Percentiles rank a stretch among this genome's conserved stretches.
These are phyloP conservation scores for Phaseolus coccineus DNA, from an alignment of 331 rosid species.

Conservation along the genomic window DNA sequence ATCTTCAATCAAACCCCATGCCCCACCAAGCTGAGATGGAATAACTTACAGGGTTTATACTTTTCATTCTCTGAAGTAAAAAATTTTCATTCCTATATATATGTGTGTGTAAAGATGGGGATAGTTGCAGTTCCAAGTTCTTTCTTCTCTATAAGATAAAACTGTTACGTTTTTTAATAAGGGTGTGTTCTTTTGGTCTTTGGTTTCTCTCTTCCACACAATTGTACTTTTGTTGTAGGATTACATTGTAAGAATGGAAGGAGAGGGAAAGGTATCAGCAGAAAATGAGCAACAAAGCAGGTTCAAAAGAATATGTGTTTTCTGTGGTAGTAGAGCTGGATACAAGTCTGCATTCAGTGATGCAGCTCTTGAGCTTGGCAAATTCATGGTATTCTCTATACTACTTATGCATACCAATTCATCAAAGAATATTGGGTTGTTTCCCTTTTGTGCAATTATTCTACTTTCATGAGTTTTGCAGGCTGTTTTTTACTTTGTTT, in stretches of 20 bases:
- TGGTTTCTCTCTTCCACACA: neutral
- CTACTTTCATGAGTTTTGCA: neutral
- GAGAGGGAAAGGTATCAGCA: conserved; percentile 42
- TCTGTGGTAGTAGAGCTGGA: conserved; percentile 74
- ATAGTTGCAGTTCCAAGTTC: conserved; percentile 1
- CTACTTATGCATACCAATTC: neutral
- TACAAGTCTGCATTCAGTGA: conserved; percentile 63
- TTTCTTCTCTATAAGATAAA: neutral
- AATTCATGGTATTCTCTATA: conserved; percentile 54
- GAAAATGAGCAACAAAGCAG: conserved; percentile 46
- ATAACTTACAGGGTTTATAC: neutral
- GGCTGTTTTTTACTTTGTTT: no score
- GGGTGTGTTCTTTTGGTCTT: conserved; percentile 25
- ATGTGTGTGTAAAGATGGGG: neutral
- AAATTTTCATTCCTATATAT: neutral
- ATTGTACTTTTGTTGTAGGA: neutral
- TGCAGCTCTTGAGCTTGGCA: conserved; percentile 71
- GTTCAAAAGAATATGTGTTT: conserved; percentile 70
- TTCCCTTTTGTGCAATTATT: neutral
- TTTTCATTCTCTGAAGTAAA: neutral
- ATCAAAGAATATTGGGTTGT: neutral
- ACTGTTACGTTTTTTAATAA: neutral
- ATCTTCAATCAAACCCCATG: conserved; percentile 1
- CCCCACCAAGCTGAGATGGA: conserved; percentile 5
- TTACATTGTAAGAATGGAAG: conserved; percentile 47